A percentile compares a stretch with the other conserved stretches of the same genome.
phyloP scores from a whole-genome alignment of 2,329 filamentous ascomycete species.

The Fusarium ambrosium region DNA sequence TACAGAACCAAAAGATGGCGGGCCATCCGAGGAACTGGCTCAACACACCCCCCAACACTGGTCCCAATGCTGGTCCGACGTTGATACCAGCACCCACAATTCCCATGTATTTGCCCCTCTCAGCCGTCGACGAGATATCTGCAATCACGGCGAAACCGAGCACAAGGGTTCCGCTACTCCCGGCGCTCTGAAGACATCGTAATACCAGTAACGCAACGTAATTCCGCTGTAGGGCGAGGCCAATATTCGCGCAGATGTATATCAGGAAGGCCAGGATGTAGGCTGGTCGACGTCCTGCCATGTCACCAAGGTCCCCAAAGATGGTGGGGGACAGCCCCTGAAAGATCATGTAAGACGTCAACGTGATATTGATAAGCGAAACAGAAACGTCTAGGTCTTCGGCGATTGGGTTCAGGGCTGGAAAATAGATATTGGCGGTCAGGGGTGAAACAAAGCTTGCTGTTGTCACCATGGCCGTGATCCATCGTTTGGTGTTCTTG shows the following conservation, averaged over 20 bases:
- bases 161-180: slow-evolving; percentile 78
- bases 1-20: slow-evolving; percentile 78
- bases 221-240: slow-evolving; percentile 69
- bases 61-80: slow-evolving; percentile 67
- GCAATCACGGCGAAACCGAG: slow-evolving; percentile 79
- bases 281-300: slow-evolving; percentile 71
- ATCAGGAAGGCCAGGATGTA: slow-evolving; percentile 70
- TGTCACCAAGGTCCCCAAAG: slow-evolving; percentile 73
- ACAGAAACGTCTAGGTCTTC: slow-evolving; percentile 55
- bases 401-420: slow-evolving; percentile 57
- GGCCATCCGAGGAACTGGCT: slow-evolving; percentile 75
- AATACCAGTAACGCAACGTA: slow-evolving; percentile 71
- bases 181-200: slow-evolving; percentile 72
- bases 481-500: slow-evolving; percentile 61
- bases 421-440: slow-evolving; percentile 71
- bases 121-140: slow-evolving; percentile 76
- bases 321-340: slow-evolving; percentile 73
- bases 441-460: slow-evolving; percentile 69
- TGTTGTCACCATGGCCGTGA: slow-evolving; percentile 65
- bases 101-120: slow-evolving; percentile 81
- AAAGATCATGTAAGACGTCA: slow-evolving; percentile 74
- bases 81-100: slow-evolving; percentile 72
- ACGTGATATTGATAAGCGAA: slow-evolving; percentile 61
- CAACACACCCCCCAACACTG: slow-evolving; percentile 74
- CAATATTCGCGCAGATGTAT: slow-evolving; percentile 71